Conservation (phyloP, 768 basidiomycete genomes). For the Rickenella mellea region DNA sequence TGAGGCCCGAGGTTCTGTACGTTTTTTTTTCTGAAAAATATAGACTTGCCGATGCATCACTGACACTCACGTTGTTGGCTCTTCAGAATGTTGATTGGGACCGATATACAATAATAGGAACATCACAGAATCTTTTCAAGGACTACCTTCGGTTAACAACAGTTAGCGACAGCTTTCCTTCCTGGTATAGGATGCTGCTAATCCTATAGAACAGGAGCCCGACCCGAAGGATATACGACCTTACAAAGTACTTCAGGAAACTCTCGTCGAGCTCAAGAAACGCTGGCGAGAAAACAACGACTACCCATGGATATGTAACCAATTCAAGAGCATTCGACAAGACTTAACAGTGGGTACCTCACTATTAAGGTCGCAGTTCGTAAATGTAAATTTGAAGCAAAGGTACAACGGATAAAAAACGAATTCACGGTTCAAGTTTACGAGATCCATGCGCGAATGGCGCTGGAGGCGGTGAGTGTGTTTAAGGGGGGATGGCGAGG, state of each 20-base stretch:
- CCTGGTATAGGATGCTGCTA: slow-evolving; percentile 1
- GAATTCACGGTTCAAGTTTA: slow-evolving; percentile 96
- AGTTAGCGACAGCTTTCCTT: slow-evolving; percentile 31
- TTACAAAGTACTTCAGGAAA: slow-evolving; percentile 72
- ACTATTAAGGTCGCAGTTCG: slow-evolving; percentile 1
- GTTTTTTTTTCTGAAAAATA: slow-evolving; percentile 24
- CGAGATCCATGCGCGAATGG: slow-evolving; percentile 97
- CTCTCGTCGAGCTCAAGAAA: slow-evolving; percentile 76
- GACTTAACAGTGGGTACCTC: slow-evolving; percentile 80
- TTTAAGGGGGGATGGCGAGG: slow-evolving; percentile 1
- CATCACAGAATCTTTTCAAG: slow-evolving; percentile 83
- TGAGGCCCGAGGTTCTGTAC: slow-evolving; percentile 61
- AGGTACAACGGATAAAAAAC: slow-evolving; percentile 99
- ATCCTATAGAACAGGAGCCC: slow-evolving; percentile 61
- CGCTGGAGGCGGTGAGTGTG: slow-evolving; percentile 72
- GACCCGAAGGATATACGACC: slow-evolving; percentile 92
- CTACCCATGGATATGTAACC: slow-evolving; percentile 92
- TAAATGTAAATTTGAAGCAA: slow-evolving; percentile 7
- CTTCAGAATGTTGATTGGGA: slow-evolving; percentile 95
- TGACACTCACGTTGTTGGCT: slow-evolving; percentile 1
- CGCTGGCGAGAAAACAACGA: slow-evolving; percentile 74
- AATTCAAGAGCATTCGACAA: slow-evolving; percentile 95
- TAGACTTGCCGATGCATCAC: no score
- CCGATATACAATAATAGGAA: slow-evolving; percentile 89
- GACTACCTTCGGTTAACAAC: slow-evolving; percentile 91